phyloP scores from a whole-genome alignment of 495 filamentous ascomycete species.

The Aspergillus kassunensis region DNA sequence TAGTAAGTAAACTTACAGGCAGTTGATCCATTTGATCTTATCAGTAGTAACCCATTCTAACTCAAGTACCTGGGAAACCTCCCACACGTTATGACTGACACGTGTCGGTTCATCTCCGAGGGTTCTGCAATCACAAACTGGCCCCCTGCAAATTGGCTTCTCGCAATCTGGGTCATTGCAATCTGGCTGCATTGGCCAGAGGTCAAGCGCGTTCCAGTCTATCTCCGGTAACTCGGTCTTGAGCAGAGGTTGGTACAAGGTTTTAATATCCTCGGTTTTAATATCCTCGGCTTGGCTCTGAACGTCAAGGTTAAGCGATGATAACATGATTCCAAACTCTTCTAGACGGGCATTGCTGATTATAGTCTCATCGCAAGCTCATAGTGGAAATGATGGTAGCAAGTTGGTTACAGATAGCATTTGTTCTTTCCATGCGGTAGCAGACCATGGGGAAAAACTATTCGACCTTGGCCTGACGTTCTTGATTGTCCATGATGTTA shows the following conservation, averaged over 20 bases:
- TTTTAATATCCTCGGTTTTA: no score
- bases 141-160: no score
- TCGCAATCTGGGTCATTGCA: no score
- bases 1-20: not conserved
- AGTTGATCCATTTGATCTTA: not conserved
- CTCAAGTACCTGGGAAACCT: not conserved
- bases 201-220: conserved; percentile 1
- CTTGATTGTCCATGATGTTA: no score
- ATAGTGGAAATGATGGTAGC: not conserved
- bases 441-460: no score
- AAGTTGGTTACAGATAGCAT: not conserved
- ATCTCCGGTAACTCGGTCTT: not conserved
- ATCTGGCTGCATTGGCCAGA: no score
- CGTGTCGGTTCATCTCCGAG: not conserved
- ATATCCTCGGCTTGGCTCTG: not conserved
- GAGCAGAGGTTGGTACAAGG: not conserved
- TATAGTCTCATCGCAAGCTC: not conserved
- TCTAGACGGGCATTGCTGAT: not conserved
- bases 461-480: no score
- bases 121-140: not conserved
- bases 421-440: no score
- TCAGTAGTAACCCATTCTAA: not conserved
- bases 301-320: not conserved
- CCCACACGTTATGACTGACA: not conserved
- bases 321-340: not conserved